Evolutionary conservation across 305 asterid species (phyloP).

Genomic region (Fraxinus angustifolia): DNA sequence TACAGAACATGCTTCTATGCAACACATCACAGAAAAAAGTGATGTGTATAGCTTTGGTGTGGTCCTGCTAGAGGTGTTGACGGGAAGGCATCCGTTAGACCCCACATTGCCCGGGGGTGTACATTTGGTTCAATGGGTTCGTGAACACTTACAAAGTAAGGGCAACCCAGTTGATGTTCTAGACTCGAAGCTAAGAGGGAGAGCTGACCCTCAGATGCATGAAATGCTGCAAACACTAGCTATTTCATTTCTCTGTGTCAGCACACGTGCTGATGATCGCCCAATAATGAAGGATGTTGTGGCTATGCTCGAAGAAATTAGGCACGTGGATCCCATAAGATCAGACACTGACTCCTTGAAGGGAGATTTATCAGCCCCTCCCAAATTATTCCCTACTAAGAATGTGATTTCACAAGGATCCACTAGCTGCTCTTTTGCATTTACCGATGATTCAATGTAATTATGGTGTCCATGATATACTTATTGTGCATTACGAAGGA

Average conservation of each 20-base stretch:
- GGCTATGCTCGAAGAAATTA: slow-evolving; percentile 87
- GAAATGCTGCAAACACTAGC: slow-evolving; percentile 92
- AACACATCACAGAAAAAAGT: slow-evolving; percentile 74
- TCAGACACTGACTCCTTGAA: slow-evolving; percentile 52
- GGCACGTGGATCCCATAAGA: slow-evolving; percentile 51
- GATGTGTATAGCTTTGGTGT: slow-evolving; percentile 91
- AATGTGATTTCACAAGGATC: slow-evolving; percentile 60
- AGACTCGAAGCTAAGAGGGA: slow-evolving; percentile 86
- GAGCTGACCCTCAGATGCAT: slow-evolving; percentile 89
- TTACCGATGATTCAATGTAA: slow-evolving; percentile 73
- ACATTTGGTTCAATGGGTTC: slow-evolving; percentile 87
- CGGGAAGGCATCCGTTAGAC: slow-evolving; percentile 94
- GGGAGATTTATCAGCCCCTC: slow-evolving; percentile 35
- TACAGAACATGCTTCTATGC: slow-evolving; percentile 83
- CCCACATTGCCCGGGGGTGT: slow-evolving; percentile 83
- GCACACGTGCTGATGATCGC: slow-evolving; percentile 64
- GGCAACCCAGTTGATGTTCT: slow-evolving; percentile 62
- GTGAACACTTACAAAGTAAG: slow-evolving; percentile 61
- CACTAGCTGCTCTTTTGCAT: slow-evolving; percentile 77
- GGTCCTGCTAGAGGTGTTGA: slow-evolving; percentile 77
- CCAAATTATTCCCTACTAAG: slow-evolving; percentile 41
- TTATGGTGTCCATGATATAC: slow-evolving; percentile 4
- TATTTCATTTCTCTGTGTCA: slow-evolving; percentile 78
- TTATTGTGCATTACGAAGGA: slow-evolving; percentile 35
- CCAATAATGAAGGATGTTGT: slow-evolving; percentile 93